Conservation (phyloP, 805 yeast genomes). For the Lachancea fermentati region DNA sequence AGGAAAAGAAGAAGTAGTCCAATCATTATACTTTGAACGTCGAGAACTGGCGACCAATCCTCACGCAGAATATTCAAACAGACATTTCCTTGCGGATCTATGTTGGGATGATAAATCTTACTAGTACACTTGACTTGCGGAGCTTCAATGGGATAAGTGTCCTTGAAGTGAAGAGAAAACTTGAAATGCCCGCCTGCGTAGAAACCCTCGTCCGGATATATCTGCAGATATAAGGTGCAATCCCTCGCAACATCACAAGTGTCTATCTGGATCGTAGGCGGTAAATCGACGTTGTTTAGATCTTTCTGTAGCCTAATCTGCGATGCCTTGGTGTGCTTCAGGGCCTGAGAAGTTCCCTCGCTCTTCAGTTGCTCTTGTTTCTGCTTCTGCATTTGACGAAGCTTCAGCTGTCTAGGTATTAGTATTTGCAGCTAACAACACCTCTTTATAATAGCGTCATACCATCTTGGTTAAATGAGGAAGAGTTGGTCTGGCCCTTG, state of each 20-base stretch:
- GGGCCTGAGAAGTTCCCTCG: neutral
- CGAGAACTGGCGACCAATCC: slow-evolving; percentile 94
- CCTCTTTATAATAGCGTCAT: too few relatives aligned
- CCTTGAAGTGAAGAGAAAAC: slow-evolving; percentile 61
- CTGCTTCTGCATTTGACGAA: slow-evolving; percentile 8
- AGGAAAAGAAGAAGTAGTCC: slow-evolving; percentile 81
- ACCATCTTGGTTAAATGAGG: too few relatives aligned
- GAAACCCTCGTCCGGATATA: slow-evolving; percentile 28
- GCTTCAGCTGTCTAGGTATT: too few relatives aligned
- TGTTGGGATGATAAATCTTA: slow-evolving; percentile 88
- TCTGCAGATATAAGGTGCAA: slow-evolving; percentile 17
- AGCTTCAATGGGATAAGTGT: slow-evolving; percentile 85
- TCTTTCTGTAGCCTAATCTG: slow-evolving; percentile 25
- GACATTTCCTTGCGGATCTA: slow-evolving; percentile 83
- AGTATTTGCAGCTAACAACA: too few relatives aligned
- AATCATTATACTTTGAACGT: slow-evolving; percentile 70
- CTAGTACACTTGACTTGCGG: slow-evolving; percentile 73
- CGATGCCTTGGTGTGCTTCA: slow-evolving; percentile 10
- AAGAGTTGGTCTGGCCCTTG: too few relatives aligned
- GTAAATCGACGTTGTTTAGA: slow-evolving; percentile 21
- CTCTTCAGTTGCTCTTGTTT: slow-evolving; percentile 4
- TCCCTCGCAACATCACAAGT: slow-evolving; percentile 4
- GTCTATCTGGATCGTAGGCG: slow-evolving; percentile 17
- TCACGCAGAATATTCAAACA: slow-evolving; percentile 88
- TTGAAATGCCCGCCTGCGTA: slow-evolving; percentile 35